Percentiles rank a stretch among this genome's conserved stretches.
Conservation (phyloP, 2,329 filamentous ascomycete species). For the Cladosporium oxysporum region DNA sequence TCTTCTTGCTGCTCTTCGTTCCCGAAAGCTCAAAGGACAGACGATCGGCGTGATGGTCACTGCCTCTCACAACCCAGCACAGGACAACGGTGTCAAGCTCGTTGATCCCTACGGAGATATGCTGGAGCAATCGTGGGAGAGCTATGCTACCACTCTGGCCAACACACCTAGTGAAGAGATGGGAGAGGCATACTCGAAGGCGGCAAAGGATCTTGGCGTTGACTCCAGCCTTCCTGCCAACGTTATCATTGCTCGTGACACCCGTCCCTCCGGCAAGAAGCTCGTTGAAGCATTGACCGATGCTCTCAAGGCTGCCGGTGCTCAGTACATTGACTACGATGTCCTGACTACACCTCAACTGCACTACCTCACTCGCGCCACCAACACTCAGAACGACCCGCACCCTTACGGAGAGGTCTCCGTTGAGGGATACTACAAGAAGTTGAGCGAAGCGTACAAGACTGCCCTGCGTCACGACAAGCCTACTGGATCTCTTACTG, state of each 20-base stretch:
- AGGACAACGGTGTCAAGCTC: conserved; percentile 91
- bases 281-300: conserved; percentile 78
- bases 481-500: conserved; percentile 71
- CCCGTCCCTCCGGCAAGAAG: conserved; percentile 83
- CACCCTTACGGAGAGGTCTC: conserved; percentile 86
- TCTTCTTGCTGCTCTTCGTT: conserved; percentile 82
- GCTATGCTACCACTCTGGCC: conserved; percentile 82
- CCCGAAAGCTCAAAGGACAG: conserved; percentile 84
- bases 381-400: conserved; percentile 87
- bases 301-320: conserved; percentile 73
- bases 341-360: conserved; percentile 95
- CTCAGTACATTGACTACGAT: conserved; percentile 80
- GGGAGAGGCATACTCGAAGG: conserved; percentile 71
- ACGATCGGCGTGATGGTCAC: conserved; percentile 97
- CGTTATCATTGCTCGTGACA: conserved; percentile 90
- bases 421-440: conserved; percentile 93
- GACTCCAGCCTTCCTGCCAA: conserved; percentile 65
- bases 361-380: conserved; percentile 91
- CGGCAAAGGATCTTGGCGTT: conserved; percentile 75
- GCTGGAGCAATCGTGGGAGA: conserved; percentile 92
- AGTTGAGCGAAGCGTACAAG: conserved; percentile 81
- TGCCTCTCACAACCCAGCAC: conserved; percentile 86
- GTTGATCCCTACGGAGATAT: conserved; percentile 98
- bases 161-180: conserved; percentile 80
- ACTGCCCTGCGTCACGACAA: conserved; percentile 77